Conservation (phyloP, 2,329 filamentous ascomycete genomes). For the Aspergillus phoenicis region DNA sequence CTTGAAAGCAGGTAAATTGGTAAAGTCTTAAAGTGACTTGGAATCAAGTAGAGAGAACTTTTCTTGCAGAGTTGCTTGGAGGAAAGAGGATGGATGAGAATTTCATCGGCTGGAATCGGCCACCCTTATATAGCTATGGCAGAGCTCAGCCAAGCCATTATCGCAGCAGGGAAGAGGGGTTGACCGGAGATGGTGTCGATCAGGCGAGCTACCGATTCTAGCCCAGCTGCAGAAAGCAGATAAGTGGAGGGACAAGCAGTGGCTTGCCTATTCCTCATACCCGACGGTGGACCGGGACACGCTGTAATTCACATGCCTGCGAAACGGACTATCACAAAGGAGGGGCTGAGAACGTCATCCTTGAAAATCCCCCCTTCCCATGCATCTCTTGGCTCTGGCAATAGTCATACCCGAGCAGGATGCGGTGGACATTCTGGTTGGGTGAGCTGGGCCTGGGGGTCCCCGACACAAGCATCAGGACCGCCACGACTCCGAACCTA, state of each 20-base stretch:
- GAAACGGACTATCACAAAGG: constrained; percentile 16
- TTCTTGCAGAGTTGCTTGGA: background rate
- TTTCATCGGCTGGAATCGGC: constrained; percentile 17
- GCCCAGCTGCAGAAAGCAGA: constrained; percentile 16
- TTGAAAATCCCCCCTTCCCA: constrained; percentile 25
- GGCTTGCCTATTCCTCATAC: constrained; percentile 2
- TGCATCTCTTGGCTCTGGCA: constrained; percentile 30
- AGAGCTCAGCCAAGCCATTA: constrained; percentile 18
- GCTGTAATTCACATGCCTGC: constrained; percentile 13
- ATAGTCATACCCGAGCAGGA: constrained; percentile 12
- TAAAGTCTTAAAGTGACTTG: background rate
- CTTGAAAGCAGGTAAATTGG: background rate
- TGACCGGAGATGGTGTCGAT: constrained; percentile 29
- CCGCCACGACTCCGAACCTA: constrained; percentile 31
- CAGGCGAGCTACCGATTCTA: constrained; percentile 22
- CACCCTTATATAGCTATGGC: constrained; percentile 31
- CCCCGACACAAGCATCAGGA: constrained; percentile 17
- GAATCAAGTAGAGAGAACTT: background rate
- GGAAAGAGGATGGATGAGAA: constrained; percentile 12
- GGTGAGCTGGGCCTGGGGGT: constrained; percentile 8
- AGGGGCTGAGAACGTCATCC: constrained; percentile 33
- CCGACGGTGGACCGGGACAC: constrained; percentile 14
- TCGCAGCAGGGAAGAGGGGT: constrained; percentile 25
- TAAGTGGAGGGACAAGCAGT: constrained; percentile 1
- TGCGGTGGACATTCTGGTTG: constrained; percentile 11